Evolutionary conservation across 1,139 yeast genomes (phyloP).

Genomic region (Blastobotrys illinoisensis): DNA sequence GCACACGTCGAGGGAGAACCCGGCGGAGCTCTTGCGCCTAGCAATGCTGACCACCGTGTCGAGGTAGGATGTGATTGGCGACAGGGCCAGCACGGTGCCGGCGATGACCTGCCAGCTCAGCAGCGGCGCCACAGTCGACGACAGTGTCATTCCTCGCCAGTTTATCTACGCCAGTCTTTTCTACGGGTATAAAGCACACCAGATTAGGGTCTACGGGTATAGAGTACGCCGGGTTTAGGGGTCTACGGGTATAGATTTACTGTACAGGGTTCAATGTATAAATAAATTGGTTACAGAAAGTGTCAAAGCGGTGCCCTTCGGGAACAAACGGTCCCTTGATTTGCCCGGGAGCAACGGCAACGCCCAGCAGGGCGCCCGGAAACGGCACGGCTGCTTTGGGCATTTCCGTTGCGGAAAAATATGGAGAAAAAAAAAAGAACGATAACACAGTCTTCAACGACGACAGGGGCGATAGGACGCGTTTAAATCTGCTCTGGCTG

Average conservation of each 20-base stretch:
- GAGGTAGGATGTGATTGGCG: constrained; percentile 83
- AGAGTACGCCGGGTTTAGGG: no score
- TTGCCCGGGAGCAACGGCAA: neutral
- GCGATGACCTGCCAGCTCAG: constrained; percentile 11
- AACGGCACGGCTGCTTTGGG: neutral
- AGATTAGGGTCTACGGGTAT: neutral
- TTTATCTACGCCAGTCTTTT: neutral
- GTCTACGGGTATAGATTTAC: no score
- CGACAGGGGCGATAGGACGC: neutral
- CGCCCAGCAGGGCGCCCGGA: neutral
- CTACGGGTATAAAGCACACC: neutral
- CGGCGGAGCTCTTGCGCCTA: constrained; percentile 58
- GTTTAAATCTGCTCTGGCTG: neutral
- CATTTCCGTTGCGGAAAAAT: neutral
- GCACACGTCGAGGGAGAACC: constrained; percentile 84
- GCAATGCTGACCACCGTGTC: constrained; percentile 70
- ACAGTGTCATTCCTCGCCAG: neutral
- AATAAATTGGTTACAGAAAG: neutral
- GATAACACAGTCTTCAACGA: neutral
- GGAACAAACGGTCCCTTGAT: neutral
- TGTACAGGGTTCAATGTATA: neutral
- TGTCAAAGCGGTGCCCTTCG: neutral
- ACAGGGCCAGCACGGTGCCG: constrained; percentile 21
- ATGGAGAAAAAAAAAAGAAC: no score
- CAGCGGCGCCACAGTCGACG: constrained; percentile 2